Conservation (phyloP, 208 protist genomes). For the Trypanosoma mega region DNA sequence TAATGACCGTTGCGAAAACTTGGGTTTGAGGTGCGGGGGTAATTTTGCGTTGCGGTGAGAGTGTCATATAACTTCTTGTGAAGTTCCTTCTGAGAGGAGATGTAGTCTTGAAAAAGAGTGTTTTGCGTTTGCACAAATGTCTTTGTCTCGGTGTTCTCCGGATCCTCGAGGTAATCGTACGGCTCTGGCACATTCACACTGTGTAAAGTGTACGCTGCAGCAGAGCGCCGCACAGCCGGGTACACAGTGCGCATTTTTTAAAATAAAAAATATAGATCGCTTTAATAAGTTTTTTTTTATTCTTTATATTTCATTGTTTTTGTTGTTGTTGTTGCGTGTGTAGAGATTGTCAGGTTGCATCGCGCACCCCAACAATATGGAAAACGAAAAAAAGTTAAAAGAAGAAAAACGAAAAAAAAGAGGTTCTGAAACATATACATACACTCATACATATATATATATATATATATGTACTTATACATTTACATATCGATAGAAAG, state of each 20-base stretch:
- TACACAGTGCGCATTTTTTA: constrained; percentile 43
- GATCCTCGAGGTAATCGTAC: constrained; percentile 94
- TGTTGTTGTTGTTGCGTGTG: too few species aligned
- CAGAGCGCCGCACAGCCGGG: constrained; percentile 54
- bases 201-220: constrained; percentile 69
- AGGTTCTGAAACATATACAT: neutral
- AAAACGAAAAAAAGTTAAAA: constrained; percentile 3
- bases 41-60: constrained; percentile 69
- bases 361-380: too few species aligned
- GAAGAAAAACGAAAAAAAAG: constrained; percentile 10
- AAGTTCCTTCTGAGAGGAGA: constrained; percentile 46
- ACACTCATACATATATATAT: constrained; percentile 8
- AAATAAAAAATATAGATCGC: neutral
- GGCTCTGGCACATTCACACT: constrained; percentile 76
- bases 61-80: constrained; percentile 58
- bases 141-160: constrained; percentile 80
- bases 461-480: constrained; percentile 6
- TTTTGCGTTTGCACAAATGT: constrained; percentile 89
- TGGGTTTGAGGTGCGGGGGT: constrained; percentile 69
- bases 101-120: constrained; percentile 56
- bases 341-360: too few species aligned
- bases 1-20: constrained; percentile 61
- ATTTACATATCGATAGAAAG: too few species aligned
- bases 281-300: neutral
- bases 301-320: neutral